Evolutionary conservation across 148 eudicot species (phyloP).

Genomic region (Agrostemma githago): DNA sequence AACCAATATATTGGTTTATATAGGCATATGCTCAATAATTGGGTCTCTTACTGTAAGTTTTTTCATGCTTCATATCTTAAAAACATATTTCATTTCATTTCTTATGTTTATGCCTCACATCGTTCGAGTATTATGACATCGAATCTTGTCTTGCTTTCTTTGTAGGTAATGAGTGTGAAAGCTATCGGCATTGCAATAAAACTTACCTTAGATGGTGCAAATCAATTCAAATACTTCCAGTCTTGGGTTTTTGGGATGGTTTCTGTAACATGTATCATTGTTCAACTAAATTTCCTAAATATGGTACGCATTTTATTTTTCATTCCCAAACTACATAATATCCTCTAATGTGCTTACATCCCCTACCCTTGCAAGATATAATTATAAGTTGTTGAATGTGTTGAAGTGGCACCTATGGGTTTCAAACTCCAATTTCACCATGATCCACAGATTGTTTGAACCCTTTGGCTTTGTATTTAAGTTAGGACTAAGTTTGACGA

Average conservation of each 20-base stretch:
- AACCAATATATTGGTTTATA: slow-evolving; percentile 77
- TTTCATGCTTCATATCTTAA: neutral
- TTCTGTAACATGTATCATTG: slow-evolving; percentile 66
- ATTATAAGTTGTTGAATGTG: neutral
- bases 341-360: neutral
- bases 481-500: too few relatives aligned
- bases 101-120: neutral
- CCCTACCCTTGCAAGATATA: neutral
- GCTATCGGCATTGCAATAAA: slow-evolving; percentile 92
- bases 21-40: slow-evolving; percentile 80
- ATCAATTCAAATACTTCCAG: slow-evolving; percentile 63
- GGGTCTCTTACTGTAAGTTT: slow-evolving; percentile 87
- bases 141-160: slow-evolving; percentile 15
- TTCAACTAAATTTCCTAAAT: slow-evolving; percentile 84
- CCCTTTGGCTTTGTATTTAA: too few relatives aligned
- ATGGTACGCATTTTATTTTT: slow-evolving; percentile 48
- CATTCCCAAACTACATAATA: neutral
- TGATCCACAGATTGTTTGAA: too few relatives aligned
- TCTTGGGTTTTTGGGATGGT: slow-evolving; percentile 92
- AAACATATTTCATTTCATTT: neutral
- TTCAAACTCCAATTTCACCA: neutral
- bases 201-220: slow-evolving; percentile 83
- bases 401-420: neutral
- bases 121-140: neutral
- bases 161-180: slow-evolving; percentile 96